phyloP scores from a whole-genome alignment of 2,329 filamentous ascomycete species.

The Fusarium xyrophilum region DNA sequence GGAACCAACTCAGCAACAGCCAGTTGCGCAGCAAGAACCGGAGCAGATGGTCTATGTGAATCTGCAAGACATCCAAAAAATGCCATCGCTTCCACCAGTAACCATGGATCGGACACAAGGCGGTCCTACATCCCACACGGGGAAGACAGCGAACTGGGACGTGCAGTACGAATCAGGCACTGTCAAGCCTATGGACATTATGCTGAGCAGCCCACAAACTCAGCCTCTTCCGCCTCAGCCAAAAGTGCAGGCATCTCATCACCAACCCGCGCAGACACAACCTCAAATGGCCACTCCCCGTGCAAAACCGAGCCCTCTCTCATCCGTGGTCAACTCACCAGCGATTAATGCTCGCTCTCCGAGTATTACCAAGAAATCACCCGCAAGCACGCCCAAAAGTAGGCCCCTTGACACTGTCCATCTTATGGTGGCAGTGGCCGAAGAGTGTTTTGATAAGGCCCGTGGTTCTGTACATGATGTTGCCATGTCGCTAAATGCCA shows the following conservation, averaged over 20 bases:
- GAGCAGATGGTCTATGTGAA: constrained; percentile 48
- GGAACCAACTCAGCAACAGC: constrained; percentile 29
- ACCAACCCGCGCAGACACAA: constrained; percentile 16
- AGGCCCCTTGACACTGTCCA: constrained; percentile 60
- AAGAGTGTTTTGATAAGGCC: constrained; percentile 76
- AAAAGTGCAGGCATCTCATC: constrained; percentile 14
- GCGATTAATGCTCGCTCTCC: constrained; percentile 51
- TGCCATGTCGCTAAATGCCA: constrained; percentile 47
- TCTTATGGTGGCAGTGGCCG: constrained; percentile 73
- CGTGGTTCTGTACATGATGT: constrained; percentile 60
- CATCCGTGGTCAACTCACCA: constrained; percentile 52
- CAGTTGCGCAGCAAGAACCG: constrained; percentile 32
- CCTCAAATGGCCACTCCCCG: constrained; percentile 37
- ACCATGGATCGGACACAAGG: constrained; percentile 37
- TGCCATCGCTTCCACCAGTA: constrained; percentile 41
- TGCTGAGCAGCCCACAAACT: constrained; percentile 31
- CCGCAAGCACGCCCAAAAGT: constrained; percentile 50
- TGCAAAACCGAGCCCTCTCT: constrained; percentile 49
- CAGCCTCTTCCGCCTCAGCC: constrained; percentile 20
- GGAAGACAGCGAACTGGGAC: constrained; percentile 21
- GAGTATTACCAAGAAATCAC: constrained; percentile 52
- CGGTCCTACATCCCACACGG: constrained; percentile 11
- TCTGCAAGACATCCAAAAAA: constrained; percentile 48
- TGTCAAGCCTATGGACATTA: constrained; percentile 40
- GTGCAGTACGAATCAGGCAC: constrained; percentile 30